These are phyloP conservation scores for Elymus sibiricus DNA, from an alignment of 176 grass and related monocot genomes.

Conservation along the genomic window DNA sequence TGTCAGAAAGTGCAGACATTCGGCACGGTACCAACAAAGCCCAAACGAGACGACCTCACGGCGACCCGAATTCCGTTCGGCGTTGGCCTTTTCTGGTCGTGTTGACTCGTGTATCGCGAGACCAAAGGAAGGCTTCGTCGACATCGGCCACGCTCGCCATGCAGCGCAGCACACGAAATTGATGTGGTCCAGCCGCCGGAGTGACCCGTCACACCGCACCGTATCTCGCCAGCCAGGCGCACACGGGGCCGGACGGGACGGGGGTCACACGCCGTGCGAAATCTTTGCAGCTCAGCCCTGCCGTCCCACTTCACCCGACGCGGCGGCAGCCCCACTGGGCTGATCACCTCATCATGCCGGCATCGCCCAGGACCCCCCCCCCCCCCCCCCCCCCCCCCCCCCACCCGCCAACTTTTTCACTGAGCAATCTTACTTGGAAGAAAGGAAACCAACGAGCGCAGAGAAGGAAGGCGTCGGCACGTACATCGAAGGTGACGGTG, in stretches of 20 bases:
- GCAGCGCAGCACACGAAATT: background rate
- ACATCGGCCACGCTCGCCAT: background rate
- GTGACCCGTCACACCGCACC: background rate
- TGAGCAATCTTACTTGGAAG: background rate
- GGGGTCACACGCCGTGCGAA: no score
- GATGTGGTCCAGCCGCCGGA: background rate
- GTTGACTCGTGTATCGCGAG: background rate
- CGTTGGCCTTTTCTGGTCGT: background rate
- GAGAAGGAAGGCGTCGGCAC: no score
- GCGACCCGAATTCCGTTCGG: background rate
- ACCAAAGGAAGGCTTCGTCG: background rate
- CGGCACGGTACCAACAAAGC: background rate
- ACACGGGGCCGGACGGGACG: no score
- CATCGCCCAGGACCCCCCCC: background rate
- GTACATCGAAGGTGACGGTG: constrained; percentile 60
- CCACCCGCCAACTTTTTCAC: constrained; percentile 14
- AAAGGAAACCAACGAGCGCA: background rate
- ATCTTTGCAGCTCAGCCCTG: no score
- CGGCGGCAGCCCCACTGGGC: background rate
- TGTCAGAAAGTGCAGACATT: background rate
- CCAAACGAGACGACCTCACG: background rate
- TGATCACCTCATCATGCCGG: constrained; percentile 3
- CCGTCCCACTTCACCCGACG: background rate
- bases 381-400: constrained; percentile 3
- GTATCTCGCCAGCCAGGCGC: no score